Evolutionary conservation across 805 yeast genomes (phyloP).

Genomic region (Yamadazyma akitaensis): DNA sequence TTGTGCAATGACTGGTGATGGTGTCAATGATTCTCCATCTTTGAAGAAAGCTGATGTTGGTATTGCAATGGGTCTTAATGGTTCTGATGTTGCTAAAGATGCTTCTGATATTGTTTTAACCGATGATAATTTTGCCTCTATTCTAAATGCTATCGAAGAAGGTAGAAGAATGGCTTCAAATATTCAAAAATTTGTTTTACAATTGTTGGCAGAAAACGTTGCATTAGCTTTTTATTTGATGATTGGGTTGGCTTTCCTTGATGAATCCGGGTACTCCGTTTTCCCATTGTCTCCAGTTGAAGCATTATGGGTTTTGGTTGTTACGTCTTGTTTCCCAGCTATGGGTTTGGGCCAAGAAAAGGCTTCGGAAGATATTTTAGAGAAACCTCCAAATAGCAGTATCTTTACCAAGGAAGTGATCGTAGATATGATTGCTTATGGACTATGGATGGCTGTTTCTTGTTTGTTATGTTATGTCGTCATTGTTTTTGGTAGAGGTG

Average conservation of each 20-base stretch:
- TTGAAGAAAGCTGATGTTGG: constrained; percentile 77
- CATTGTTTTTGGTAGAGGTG: constrained; percentile 37
- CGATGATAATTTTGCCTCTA: constrained; percentile 73
- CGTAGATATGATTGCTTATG: constrained; percentile 39
- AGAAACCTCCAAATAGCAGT: constrained; percentile 33
- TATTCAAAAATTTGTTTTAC: constrained; percentile 74
- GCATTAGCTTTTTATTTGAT: constrained; percentile 66
- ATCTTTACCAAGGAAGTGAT: constrained; percentile 42
- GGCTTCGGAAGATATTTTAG: constrained; percentile 37
- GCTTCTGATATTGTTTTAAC: constrained; percentile 74
- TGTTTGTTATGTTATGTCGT: constrained; percentile 36
- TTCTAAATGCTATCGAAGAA: constrained; percentile 73
- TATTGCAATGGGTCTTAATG: constrained; percentile 76
- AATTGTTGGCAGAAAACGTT: constrained; percentile 68
- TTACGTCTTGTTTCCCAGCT: constrained; percentile 79
- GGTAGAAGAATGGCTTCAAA: constrained; percentile 78
- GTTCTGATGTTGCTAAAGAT: constrained; percentile 83
- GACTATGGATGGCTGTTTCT: constrained; percentile 40
- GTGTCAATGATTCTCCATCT: constrained; percentile 79
- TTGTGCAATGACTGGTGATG: constrained; percentile 53
- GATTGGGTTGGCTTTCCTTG: constrained; percentile 35
- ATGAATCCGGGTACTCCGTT: constrained; percentile 31
- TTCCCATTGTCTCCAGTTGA: constrained; percentile 58
- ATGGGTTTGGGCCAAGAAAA: constrained; percentile 67
- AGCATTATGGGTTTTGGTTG: constrained; percentile 75